Evolutionary conservation across 192 early-diverging fungal genomes (phyloP).

Genomic region (Gamsiella multidivaricata): DNA sequence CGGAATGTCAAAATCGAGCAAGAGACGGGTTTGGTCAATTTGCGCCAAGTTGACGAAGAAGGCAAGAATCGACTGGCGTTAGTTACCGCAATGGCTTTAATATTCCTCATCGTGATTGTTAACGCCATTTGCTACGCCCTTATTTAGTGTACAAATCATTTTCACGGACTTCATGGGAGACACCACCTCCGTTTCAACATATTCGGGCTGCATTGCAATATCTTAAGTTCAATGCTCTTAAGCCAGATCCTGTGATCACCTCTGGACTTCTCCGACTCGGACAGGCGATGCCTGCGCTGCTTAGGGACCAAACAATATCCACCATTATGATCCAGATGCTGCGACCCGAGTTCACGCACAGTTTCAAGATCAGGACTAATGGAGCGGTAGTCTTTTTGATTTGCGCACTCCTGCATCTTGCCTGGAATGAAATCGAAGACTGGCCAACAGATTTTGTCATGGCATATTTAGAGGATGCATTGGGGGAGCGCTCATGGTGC

Average conservation of each 20-base stretch:
- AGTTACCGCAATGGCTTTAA: background rate
- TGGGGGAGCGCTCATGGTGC: constrained; percentile 48
- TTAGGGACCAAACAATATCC: constrained; percentile 23
- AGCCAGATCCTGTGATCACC: constrained; percentile 43
- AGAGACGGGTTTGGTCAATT: constrained; percentile 25
- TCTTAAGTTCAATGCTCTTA: constrained; percentile 40
- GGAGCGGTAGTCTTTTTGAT: constrained; percentile 36
- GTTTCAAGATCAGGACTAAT: constrained; percentile 51
- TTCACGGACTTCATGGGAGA: constrained; percentile 24
- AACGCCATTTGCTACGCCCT: too few relatives aligned
- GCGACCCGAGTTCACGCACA: constrained; percentile 45
- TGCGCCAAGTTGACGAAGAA: constrained; percentile 48
- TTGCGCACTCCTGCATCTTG: constrained; percentile 40
- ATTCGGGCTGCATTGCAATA: constrained; percentile 34
- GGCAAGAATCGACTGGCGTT: background rate
- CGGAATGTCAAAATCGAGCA: constrained; percentile 27
- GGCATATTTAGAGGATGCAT: constrained; percentile 48
- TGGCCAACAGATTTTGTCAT: constrained; percentile 54
- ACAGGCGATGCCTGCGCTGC: constrained; percentile 31
- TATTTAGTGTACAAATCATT: constrained; percentile 34
- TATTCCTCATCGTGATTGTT: background rate
- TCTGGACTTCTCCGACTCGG: constrained; percentile 41
- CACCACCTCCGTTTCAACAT: constrained; percentile 42
- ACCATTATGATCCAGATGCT: constrained; percentile 48
- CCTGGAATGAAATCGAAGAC: constrained; percentile 39